Base-by-base conservation (phyloP, 106 monocot species). In the Dendrobium nobile region DNA sequence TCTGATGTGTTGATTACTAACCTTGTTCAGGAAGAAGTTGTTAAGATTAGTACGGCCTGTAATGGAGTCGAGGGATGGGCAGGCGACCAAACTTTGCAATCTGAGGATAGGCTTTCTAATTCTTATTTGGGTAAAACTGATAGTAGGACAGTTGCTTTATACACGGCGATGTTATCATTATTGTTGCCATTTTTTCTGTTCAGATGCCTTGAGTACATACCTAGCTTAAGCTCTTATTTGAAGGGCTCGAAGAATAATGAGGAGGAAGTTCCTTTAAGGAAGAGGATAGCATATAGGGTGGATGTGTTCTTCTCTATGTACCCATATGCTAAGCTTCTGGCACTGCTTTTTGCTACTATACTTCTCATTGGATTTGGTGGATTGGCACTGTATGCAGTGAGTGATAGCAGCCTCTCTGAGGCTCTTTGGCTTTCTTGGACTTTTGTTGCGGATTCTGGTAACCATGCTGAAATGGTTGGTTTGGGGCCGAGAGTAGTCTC, bases 401-500 rank as follows among this genome's bases (percentile, higher is more conserved):
- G 89, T 65, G 84, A 87, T 41, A 90, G 87, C 47, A 85, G 82
- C 33, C 87, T 96, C 26, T 61, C 65, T 42, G 96, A 96, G 80
- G 88, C 96, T 83, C 78, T 96, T 16, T 96, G 96, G 96, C 87
- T 93, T 58, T 90, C 96, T 33, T 96, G 96, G 96, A 93, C 96
- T 18, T 96, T 96, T 88, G 96, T 96, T 74, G 96, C 96, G 3
- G 96, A 93, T 76, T 91, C 96, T 42, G 96, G 96, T 31, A 91
- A 91, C 80, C 93, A 96, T 82, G 93, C 96, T 33, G 88, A 93
- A 41, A 86, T 87, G 84, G 87, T 88, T 82, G 96, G 96, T 2
- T 33, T 86, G 47, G 84, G 90, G 37, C 88, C 89, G 13, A 88
- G 96, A 83, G 81, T 93, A 74, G 96, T 96, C 26, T 96, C 96